These are phyloP conservation scores for Neurospora sp. DNA, from an alignment of 495 filamentous ascomycete genomes.

Conservation along the genomic window DNA sequence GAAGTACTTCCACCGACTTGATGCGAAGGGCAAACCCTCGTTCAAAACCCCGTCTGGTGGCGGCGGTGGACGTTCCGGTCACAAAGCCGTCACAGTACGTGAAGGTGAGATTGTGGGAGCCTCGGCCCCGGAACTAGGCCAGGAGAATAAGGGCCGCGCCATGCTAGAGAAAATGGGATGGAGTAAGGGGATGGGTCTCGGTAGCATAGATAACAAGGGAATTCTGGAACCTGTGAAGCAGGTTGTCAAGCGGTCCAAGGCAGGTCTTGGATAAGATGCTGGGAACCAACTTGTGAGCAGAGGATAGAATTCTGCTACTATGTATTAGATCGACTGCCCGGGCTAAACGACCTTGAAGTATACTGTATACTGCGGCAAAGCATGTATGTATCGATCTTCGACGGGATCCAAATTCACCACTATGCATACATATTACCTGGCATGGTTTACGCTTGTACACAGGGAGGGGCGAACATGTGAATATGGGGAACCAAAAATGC, in stretches of 20 bases:
- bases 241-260: constrained; percentile 74
- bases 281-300: neutral
- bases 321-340: neutral
- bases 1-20: constrained; percentile 37
- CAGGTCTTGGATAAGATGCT: constrained; percentile 66
- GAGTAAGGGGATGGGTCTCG: constrained; percentile 79
- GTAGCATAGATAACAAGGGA: constrained; percentile 73
- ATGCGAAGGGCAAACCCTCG: constrained; percentile 29
- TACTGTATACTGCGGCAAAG: neutral
- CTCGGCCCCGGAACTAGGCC: constrained; percentile 71
- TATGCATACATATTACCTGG: neutral
- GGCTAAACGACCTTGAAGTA: neutral
- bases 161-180: constrained; percentile 99
- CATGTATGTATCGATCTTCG: neutral
- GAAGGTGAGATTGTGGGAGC: constrained; percentile 90
- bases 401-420: neutral
- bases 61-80: constrained; percentile 12
- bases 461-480: neutral
- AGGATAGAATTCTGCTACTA: neutral
- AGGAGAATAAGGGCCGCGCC: constrained; percentile 70
- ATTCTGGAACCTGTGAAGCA: constrained; percentile 80
- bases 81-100: constrained; percentile 46
- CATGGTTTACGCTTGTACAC: neutral
- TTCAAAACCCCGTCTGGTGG: constrained; percentile 6
- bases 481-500: neutral